Percentiles rank a stretch among this genome's conserved stretches.
Conservation (phyloP, 768 basidiomycete genomes). For the Pleurotus cornucopiae region DNA sequence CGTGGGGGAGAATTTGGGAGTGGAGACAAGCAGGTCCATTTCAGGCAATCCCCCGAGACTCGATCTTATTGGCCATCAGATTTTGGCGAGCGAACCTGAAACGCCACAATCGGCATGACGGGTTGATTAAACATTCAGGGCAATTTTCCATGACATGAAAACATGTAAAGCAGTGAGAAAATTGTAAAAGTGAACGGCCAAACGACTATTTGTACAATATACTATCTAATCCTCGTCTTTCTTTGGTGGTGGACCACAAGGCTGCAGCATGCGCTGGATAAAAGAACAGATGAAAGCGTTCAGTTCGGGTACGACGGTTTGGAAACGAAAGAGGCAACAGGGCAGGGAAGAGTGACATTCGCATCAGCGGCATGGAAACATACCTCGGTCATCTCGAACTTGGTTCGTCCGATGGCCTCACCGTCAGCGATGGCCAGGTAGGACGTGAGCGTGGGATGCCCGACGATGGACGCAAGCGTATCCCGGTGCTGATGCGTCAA, state of each 20-base stretch:
- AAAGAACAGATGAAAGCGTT: background rate
- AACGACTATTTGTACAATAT: background rate
- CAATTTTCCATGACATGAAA: background rate
- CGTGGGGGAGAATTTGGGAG: background rate
- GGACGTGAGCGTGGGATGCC: constrained; percentile 81
- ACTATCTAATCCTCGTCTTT: constrained; percentile 72
- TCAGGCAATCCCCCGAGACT: background rate
- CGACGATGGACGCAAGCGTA: constrained; percentile 88
- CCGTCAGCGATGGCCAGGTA: constrained; percentile 93
- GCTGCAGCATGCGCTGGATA: constrained; percentile 84
- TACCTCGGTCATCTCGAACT: constrained; percentile 97
- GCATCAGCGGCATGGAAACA: constrained; percentile 38
- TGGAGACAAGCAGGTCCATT: constrained; percentile 3
- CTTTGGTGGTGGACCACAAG: constrained; percentile 86
- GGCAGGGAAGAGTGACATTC: constrained; percentile 7
- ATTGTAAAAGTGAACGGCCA: background rate
- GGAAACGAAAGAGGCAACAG: constrained; percentile 1
- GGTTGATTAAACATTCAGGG: constrained; percentile 4
- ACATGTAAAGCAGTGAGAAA: background rate
- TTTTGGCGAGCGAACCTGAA: constrained; percentile 1
- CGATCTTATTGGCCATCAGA: constrained; percentile 4
- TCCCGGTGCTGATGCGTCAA: constrained; percentile 96
- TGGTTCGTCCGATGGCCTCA: constrained; percentile 82
- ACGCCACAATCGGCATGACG: constrained; percentile 6
- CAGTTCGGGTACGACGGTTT: too few species aligned